A percentile compares a stretch with the other conserved stretches of the same genome.
Conservation (phyloP, 2,329 filamentous ascomycete species). For the Dryadomyces quercus-mongolicae region DNA sequence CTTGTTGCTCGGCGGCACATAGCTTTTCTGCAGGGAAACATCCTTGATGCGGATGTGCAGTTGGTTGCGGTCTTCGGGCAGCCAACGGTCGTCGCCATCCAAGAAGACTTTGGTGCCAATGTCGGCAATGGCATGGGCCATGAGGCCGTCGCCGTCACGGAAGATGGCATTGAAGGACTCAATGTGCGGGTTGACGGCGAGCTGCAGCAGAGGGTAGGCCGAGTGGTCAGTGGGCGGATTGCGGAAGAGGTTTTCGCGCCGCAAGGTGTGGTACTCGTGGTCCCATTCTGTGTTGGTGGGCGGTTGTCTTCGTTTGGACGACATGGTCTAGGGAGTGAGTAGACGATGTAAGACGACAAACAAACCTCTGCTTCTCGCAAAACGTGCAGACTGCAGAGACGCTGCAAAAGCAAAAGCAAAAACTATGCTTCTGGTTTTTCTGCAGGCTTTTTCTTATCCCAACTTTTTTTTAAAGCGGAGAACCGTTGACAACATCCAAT, state of each 20-base stretch:
- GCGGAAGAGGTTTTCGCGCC: constrained; percentile 78
- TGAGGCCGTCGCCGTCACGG: constrained; percentile 34
- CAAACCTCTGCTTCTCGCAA: background rate
- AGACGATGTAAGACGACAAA: no score
- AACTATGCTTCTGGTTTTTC: background rate
- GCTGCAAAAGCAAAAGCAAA: background rate
- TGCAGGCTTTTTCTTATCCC: background rate
- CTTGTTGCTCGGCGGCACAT: constrained; percentile 73
- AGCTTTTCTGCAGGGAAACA: constrained; percentile 70
- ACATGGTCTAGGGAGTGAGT: constrained; percentile 5
- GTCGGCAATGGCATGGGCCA: constrained; percentile 69
- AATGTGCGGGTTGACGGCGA: constrained; percentile 82
- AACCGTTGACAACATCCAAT: background rate
- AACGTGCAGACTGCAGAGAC: no score
- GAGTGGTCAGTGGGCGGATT: constrained; percentile 79
- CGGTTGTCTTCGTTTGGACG: constrained; percentile 9
- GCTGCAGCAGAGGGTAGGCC: constrained; percentile 76
- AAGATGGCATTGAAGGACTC: constrained; percentile 93
- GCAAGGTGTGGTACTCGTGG: constrained; percentile 72
- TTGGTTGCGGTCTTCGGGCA: constrained; percentile 53
- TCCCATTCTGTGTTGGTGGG: constrained; percentile 64
- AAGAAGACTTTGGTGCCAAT: constrained; percentile 84
- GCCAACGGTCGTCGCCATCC: constrained; percentile 61
- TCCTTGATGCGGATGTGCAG: constrained; percentile 70
- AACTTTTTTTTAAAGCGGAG: background rate